Conservation (phyloP, 768 basidiomycete genomes). For the Coprinopsis strossmayeri region DNA sequence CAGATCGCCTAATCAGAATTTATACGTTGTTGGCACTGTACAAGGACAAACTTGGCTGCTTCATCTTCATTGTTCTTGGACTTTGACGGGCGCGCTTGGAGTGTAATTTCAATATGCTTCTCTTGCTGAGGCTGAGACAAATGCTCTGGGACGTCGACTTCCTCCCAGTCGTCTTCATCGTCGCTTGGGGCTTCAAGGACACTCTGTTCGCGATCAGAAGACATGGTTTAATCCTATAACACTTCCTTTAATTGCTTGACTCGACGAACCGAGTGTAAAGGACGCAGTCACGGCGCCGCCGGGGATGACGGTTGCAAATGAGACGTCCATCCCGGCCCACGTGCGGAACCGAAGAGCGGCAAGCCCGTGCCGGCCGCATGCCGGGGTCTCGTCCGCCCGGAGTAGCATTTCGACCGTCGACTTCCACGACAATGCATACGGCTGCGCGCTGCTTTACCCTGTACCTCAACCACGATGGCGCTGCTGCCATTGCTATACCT, state of each 20-base stretch:
- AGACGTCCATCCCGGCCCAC: not conserved
- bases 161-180: slow-evolving; percentile 79
- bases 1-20: slow-evolving; percentile 15
- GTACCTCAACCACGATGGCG: not conserved
- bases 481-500: slow-evolving; percentile 1
- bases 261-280: not conserved
- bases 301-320: not conserved
- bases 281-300: not conserved
- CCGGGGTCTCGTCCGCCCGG: no score
- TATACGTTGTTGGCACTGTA: no score
- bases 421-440: not conserved
- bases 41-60: slow-evolving; percentile 40
- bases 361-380: no score
- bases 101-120: slow-evolving; percentile 62
- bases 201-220: slow-evolving; percentile 2
- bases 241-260: not conserved
- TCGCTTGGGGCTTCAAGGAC: slow-evolving; percentile 37
- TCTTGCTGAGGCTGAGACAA: slow-evolving; percentile 8
- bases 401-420: no score
- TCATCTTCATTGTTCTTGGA: slow-evolving; percentile 18
- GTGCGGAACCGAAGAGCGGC: not conserved
- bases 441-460: not conserved
- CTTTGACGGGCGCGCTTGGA: slow-evolving; percentile 32
- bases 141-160: slow-evolving; percentile 54
- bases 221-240: not conserved